A percentile compares a stretch with the other conserved stretches of the same genome.
Conservation (phyloP, 2,329 filamentous ascomycete genomes). For the Exophiala alcalophila region DNA sequence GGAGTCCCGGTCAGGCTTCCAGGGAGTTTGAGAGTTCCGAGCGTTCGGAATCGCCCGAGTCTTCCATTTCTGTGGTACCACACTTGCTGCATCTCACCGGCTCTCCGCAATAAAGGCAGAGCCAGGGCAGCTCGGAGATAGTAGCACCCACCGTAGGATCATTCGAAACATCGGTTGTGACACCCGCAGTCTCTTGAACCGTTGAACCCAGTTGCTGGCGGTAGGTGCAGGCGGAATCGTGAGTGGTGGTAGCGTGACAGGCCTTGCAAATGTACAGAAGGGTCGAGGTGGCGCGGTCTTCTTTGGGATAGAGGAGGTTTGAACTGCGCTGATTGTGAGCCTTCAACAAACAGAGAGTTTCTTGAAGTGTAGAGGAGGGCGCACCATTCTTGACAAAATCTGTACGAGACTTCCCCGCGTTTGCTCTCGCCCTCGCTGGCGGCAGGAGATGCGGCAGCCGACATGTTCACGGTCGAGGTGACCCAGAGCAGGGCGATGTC, state of each 20-base stretch:
- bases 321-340: conserved; percentile 59
- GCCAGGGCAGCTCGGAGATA: conserved; percentile 38
- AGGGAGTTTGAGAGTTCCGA: conserved; percentile 5
- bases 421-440: conserved; percentile 40
- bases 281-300: conserved; percentile 77
- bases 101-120: conserved; percentile 59
- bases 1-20: conserved; percentile 7
- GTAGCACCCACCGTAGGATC: conserved; percentile 91
- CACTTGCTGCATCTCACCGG: conserved; percentile 55
- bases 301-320: conserved; percentile 96
- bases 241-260: conserved; percentile 85
- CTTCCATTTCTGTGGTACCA: conserved; percentile 44
- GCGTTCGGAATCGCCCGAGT: conserved; percentile 9
- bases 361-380: conserved; percentile 27
- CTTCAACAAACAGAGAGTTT: not conserved
- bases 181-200: conserved; percentile 91
- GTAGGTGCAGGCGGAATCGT: conserved; percentile 87
- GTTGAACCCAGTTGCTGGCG: conserved; percentile 90
- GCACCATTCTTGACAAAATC: conserved; percentile 95
- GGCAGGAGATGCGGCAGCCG: conserved; percentile 40
- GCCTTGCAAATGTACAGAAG: conserved; percentile 96
- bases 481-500: too few species aligned
- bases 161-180: conserved; percentile 93
- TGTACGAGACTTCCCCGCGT: conserved; percentile 73
- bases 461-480: too few species aligned